Percentiles rank a stretch among this genome's conserved stretches.
Evolutionary conservation across 2,329 filamentous ascomycete species (phyloP).

Genomic region (Hypocrella siamensis): DNA sequence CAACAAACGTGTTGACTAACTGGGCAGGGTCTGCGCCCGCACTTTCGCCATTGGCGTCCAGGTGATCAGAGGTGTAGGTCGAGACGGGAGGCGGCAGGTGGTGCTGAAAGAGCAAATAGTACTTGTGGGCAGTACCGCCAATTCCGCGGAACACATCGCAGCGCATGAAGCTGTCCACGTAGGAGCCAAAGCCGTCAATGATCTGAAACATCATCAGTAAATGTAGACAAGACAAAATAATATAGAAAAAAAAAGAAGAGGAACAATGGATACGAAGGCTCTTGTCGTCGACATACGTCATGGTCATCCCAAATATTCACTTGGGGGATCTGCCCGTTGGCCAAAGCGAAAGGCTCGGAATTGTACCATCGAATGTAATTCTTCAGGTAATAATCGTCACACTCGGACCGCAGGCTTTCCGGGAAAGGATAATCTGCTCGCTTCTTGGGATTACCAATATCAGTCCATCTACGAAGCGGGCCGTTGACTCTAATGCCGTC

Average conservation of each 20-base stretch:
- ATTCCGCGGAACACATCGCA: conserved; percentile 85
- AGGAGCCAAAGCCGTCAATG: conserved; percentile 86
- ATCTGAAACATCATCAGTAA: conserved; percentile 38
- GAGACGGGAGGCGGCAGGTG: conserved; percentile 73
- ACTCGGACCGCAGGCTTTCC: conserved; percentile 60
- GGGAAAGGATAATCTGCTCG: conserved; percentile 68
- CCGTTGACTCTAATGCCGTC: conserved; percentile 78
- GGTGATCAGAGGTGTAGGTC: conserved; percentile 57
- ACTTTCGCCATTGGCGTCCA: conserved; percentile 14
- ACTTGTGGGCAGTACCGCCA: conserved; percentile 87
- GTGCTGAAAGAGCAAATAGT: conserved; percentile 96
- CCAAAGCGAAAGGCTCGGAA: conserved; percentile 68
- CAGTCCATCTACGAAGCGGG: conserved; percentile 68
- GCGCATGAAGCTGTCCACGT: conserved; percentile 85
- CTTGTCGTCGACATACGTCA: conserved; percentile 38
- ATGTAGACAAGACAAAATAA: neutral
- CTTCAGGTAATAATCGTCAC: conserved; percentile 82
- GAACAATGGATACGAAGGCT: too few species aligned
- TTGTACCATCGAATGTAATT: conserved; percentile 79
- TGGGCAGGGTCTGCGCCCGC: conserved; percentile 54
- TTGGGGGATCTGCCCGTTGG: conserved; percentile 86
- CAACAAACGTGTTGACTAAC: conserved; percentile 58
- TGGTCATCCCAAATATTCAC: conserved; percentile 98
- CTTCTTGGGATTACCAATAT: conserved; percentile 68
- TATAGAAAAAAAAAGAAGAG: too few species aligned